A percentile compares a stretch with the other conserved stretches of the same genome.
Conservation (phyloP, 306 rosid species). For the Canavalia gladiata region DNA sequence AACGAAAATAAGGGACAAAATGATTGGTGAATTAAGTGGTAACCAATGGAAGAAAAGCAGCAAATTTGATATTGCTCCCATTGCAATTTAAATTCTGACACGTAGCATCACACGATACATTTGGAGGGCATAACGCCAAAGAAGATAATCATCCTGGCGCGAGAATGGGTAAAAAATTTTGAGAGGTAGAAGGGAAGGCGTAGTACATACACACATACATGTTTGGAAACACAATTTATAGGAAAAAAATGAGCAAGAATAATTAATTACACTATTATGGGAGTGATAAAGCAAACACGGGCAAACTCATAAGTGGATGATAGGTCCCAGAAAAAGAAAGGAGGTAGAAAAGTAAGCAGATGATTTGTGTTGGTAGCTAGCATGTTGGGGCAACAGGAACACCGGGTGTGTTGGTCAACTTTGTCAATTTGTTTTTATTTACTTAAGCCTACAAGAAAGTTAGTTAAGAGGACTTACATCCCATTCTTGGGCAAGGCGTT, state of each 20-base stretch:
- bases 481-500: conserved; percentile 73
- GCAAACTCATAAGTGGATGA: too few relatives aligned
- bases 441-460: too few relatives aligned
- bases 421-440: too few relatives aligned
- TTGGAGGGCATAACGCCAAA: background rate
- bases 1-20: background rate
- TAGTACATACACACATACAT: background rate
- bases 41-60: background rate
- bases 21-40: background rate
- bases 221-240: background rate
- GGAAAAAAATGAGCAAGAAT: background rate
- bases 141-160: background rate
- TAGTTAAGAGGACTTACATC: conserved; percentile 61
- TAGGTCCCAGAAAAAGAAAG: too few relatives aligned
- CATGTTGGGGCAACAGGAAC: too few relatives aligned
- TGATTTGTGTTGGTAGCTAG: too few relatives aligned
- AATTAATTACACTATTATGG: background rate
- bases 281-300: too few relatives aligned
- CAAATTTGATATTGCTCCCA: background rate
- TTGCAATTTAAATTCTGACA: background rate
- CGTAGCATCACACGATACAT: background rate
- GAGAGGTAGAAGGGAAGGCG: background rate
- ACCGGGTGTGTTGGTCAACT: background rate
- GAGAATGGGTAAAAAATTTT: too few relatives aligned
- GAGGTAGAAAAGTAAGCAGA: too few relatives aligned